These are phyloP conservation scores for Gelatoporia subvermispora DNA, from an alignment of 768 basidiomycete genomes.

Conservation along the genomic window DNA sequence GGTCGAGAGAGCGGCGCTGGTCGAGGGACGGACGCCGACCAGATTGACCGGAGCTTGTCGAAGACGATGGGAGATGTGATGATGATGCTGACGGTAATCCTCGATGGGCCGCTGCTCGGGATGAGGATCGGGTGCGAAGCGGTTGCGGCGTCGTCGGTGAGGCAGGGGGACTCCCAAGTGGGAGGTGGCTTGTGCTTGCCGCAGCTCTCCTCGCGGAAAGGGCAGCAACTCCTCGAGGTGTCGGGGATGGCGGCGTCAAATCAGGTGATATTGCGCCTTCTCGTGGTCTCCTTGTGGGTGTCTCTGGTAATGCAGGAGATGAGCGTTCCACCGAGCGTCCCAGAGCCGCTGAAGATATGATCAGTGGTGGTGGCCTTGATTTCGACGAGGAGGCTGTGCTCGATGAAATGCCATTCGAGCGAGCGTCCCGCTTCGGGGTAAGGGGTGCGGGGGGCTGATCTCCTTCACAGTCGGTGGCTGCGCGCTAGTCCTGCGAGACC, in stretches of 20 bases:
- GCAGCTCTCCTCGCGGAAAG: constrained; percentile 32
- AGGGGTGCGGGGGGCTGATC: constrained; percentile 37
- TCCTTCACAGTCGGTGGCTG: constrained; percentile 28
- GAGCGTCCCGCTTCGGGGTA: constrained; percentile 27
- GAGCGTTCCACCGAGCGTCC: constrained; percentile 9
- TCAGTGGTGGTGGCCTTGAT: constrained; percentile 17
- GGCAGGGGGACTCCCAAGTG: constrained; percentile 32
- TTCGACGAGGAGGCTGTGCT: constrained; percentile 19
- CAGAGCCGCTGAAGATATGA: constrained; percentile 8
- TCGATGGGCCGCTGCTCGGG: constrained; percentile 36
- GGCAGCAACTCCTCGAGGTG: constrained; percentile 34
- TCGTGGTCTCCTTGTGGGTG: constrained; percentile 30
- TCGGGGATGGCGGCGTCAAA: constrained; percentile 44
- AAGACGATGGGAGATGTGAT: constrained; percentile 40
- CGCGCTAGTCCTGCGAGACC: constrained; percentile 36
- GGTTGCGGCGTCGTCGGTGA: constrained; percentile 37
- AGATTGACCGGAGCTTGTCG: constrained; percentile 27
- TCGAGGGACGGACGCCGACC: constrained; percentile 30
- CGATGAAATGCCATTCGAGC: constrained; percentile 17
- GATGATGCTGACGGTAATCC: constrained; percentile 45
- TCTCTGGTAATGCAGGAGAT: constrained; percentile 19
- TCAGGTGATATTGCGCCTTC: constrained; percentile 18
- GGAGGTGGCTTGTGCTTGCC: constrained; percentile 38
- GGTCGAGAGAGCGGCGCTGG: constrained; percentile 27
- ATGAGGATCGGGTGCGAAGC: constrained; percentile 38